phyloP scores from a whole-genome alignment of 768 basidiomycete species.

The Leccinum ochraceum region DNA sequence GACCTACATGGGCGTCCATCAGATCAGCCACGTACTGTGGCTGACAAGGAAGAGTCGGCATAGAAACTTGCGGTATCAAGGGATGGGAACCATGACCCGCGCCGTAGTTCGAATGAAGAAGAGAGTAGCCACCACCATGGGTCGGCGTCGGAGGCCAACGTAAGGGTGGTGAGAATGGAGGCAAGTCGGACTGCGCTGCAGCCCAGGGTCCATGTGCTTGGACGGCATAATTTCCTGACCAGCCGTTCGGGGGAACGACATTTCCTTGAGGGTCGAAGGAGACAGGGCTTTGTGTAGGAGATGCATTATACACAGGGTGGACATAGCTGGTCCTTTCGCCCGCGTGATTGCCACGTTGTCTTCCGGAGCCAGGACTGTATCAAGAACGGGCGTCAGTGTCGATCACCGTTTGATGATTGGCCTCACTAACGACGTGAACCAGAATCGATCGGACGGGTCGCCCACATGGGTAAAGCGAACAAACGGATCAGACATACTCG shows the following conservation, averaged over 20 bases:
- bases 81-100: background rate
- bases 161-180: background rate
- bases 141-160: background rate
- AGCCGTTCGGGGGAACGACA: background rate
- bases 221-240: background rate
- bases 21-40: background rate
- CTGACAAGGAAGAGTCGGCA: background rate
- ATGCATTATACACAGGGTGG: background rate
- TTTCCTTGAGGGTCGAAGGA: background rate
- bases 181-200: background rate
- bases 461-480: background rate
- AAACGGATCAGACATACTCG: conserved; percentile 10
- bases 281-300: background rate
- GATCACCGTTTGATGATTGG: background rate
- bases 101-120: background rate
- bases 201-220: background rate
- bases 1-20: conserved; percentile 5
- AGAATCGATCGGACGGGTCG: background rate
- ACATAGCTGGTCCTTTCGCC: background rate
- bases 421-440: conserved; percentile 15
- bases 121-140: background rate
- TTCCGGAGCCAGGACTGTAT: conserved; percentile 7
- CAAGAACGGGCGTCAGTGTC: conserved; percentile 9
- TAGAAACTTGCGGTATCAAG: conserved; percentile 6
- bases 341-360: background rate